These are phyloP conservation scores for Cyberlindnera galapagoensis DNA, from an alignment of 805 yeast genomes.

Conservation along the genomic window DNA sequence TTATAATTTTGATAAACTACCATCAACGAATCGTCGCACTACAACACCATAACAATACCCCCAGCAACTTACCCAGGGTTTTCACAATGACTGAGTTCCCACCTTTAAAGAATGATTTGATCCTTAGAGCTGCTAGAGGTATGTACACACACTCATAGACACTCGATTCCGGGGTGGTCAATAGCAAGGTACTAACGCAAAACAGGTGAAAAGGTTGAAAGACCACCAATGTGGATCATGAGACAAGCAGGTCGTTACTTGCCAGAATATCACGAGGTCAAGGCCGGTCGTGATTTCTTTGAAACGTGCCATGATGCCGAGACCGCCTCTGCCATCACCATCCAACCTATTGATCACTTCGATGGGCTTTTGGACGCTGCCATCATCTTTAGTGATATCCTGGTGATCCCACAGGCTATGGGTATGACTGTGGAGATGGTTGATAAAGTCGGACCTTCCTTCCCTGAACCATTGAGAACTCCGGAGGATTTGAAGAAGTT, in stretches of 20 bases:
- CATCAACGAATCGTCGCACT: no score
- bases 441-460: constrained; percentile 92
- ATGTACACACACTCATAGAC: not conserved
- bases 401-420: constrained; percentile 97
- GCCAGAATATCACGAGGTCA: constrained; percentile 88
- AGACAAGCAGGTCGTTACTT: constrained; percentile 94
- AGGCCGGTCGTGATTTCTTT: constrained; percentile 81
- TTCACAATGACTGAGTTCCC: constrained; percentile 45
- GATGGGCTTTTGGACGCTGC: constrained; percentile 94
- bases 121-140: constrained; percentile 82
- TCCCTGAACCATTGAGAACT: constrained; percentile 77
- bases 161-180: not conserved
- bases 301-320: constrained; percentile 95
- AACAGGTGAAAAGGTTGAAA: constrained; percentile 71
- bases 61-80: no score
- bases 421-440: constrained; percentile 93
- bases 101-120: constrained; percentile 79
- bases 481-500: constrained; percentile 61
- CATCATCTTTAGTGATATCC: constrained; percentile 89
- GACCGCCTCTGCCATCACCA: constrained; percentile 87
- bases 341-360: constrained; percentile 89
- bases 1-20: no score
- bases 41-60: no score
- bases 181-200: not conserved
- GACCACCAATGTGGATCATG: constrained; percentile 99